Conservation (phyloP, 1,139 yeast genomes). For the Kluyveromyces sp. region DNA sequence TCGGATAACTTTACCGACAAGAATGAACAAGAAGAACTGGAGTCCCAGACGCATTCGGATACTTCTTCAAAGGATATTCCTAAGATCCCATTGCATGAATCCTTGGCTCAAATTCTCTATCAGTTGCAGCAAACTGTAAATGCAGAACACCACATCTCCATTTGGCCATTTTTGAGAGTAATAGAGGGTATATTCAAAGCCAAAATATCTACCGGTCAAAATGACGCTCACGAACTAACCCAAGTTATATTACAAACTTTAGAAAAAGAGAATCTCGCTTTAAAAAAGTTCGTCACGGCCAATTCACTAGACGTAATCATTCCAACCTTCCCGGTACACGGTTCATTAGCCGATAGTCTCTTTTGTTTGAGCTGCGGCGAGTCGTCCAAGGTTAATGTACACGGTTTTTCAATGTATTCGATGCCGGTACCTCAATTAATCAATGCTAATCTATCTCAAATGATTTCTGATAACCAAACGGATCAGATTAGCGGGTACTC, state of each 20-base stretch:
- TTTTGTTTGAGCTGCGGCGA: constrained; percentile 61
- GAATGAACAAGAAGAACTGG: background rate
- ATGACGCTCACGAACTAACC: constrained; percentile 90
- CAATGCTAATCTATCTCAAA: constrained; percentile 41
- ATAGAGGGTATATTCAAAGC: constrained; percentile 74
- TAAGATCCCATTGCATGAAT: constrained; percentile 44
- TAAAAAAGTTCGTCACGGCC: constrained; percentile 34
- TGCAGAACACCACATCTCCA: constrained; percentile 51
- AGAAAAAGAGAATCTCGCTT: constrained; percentile 51
- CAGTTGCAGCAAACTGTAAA: constrained; percentile 58
- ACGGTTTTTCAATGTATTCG: constrained; percentile 66
- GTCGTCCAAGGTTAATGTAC: constrained; percentile 50
- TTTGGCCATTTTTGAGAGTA: constrained; percentile 69
- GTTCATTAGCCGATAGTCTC: constrained; percentile 57
- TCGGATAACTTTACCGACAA: too few species aligned
- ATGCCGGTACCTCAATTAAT: constrained; percentile 61
- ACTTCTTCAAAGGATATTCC: constrained; percentile 18
- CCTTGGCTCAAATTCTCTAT: constrained; percentile 46
- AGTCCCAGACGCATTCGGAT: constrained; percentile 5
- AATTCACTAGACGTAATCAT: constrained; percentile 18
- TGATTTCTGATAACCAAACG: constrained; percentile 51
- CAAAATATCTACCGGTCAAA: constrained; percentile 73
- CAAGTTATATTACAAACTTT: constrained; percentile 74
- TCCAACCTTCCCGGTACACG: constrained; percentile 70
- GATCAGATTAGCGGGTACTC: constrained; percentile 78